A percentile compares a stretch with the other conserved stretches of the same genome.
These are phyloP conservation scores for Ophiostoma perfectum DNA, from an alignment of 2,329 filamentous ascomycete genomes.

Conservation along the genomic window DNA sequence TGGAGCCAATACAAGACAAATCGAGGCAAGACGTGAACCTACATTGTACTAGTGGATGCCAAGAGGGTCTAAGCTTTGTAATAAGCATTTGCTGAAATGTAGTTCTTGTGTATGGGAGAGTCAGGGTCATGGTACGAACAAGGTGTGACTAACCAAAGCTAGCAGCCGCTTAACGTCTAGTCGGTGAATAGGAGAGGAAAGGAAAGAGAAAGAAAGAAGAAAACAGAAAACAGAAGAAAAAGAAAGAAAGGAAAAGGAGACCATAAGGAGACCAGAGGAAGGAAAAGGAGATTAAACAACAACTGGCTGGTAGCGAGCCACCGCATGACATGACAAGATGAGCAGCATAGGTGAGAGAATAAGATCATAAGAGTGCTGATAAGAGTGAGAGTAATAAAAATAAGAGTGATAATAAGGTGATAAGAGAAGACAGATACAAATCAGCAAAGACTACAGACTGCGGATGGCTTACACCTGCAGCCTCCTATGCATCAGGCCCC, in stretches of 20 bases:
- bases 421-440: neutral
- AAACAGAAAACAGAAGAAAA: neutral
- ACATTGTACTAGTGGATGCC: too few species aligned
- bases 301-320: constrained; percentile 3
- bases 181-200: neutral
- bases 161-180: too few species aligned
- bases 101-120: too few species aligned
- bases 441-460: too few species aligned
- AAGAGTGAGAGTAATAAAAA: neutral
- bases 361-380: neutral
- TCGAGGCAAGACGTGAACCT: too few species aligned
- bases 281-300: neutral
- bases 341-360: neutral
- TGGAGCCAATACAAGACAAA: too few species aligned
- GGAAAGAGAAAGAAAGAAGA: neutral
- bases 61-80: too few species aligned
- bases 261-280: too few species aligned
- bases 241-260: neutral
- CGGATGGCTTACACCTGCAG: neutral
- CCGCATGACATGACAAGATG: neutral
- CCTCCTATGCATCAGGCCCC: neutral
- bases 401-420: neutral
- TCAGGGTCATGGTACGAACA: too few species aligned
- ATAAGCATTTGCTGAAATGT: too few species aligned
- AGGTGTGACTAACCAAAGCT: too few species aligned